These are phyloP conservation scores for Aphanomyces euteiches DNA, from an alignment of 352 stramenopile genomes.

Conservation along the genomic window DNA sequence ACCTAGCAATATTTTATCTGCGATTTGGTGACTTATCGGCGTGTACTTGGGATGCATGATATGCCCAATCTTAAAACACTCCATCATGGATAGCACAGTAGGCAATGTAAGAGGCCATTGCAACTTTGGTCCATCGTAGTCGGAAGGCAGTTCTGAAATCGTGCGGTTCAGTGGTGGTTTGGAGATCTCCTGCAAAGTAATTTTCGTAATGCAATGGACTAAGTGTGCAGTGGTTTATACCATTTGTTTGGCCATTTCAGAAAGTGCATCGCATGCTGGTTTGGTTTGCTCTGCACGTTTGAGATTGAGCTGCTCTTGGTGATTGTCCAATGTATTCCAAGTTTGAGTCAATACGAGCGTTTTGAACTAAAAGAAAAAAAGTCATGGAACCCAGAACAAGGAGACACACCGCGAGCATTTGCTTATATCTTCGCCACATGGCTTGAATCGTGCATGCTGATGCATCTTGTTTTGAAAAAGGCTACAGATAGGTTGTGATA, in stretches of 20 bases:
- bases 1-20: conserved; percentile 21
- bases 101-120: conserved; percentile 42
- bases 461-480: conserved; percentile 25
- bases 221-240: conserved; percentile 35
- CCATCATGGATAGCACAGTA: conserved; percentile 43
- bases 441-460: conserved; percentile 25
- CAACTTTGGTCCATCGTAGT: conserved; percentile 33
- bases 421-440: conserved; percentile 17
- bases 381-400: not conserved
- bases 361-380: conserved; percentile 46
- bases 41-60: conserved; percentile 44
- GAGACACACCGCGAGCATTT: conserved; percentile 6
- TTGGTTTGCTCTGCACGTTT: conserved; percentile 84
- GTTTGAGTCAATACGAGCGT: conserved; percentile 73
- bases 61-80: conserved; percentile 45
- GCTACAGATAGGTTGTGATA: not conserved
- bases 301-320: conserved; percentile 84
- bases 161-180: conserved; percentile 11
- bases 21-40: not conserved
- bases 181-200: conserved; percentile 37
- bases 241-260: conserved; percentile 59
- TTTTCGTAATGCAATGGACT: not conserved
- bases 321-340: conserved; percentile 88
- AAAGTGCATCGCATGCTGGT: conserved; percentile 70
- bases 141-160: not conserved